Conservation (phyloP, 2,329 filamentous ascomycete genomes). For the Pseudogymnoascus sp. region DNA sequence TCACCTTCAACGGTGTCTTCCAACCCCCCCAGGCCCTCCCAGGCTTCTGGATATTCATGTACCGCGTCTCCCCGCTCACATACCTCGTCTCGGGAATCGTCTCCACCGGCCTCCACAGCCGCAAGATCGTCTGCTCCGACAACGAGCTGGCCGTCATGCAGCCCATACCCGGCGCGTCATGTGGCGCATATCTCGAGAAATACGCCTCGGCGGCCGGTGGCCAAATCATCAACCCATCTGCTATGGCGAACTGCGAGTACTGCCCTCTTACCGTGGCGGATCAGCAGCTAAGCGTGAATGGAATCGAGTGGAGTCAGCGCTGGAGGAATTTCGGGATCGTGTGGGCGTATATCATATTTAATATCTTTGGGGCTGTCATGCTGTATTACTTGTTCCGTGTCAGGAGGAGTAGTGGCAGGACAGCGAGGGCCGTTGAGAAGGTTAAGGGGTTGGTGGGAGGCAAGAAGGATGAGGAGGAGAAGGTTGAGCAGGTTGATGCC, state of each 20-base stretch:
- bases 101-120: constrained; percentile 61
- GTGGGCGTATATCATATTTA: constrained; percentile 51
- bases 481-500: neutral
- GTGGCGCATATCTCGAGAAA: constrained; percentile 47
- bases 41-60: constrained; percentile 81
- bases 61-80: constrained; percentile 55
- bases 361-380: constrained; percentile 43
- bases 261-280: constrained; percentile 48
- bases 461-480: neutral
- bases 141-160: constrained; percentile 64
- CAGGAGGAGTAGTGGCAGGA: constrained; percentile 14
- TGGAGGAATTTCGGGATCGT: constrained; percentile 64
- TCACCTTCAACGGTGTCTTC: constrained; percentile 73
- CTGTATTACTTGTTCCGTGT: constrained; percentile 45
- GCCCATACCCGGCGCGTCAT: constrained; percentile 50
- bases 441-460: neutral
- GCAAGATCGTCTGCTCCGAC: constrained; percentile 54
- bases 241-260: constrained; percentile 46
- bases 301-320: constrained; percentile 47
- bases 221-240: constrained; percentile 42
- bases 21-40: constrained; percentile 56
- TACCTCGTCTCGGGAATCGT: constrained; percentile 70
- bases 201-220: constrained; percentile 47
- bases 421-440: neutral
- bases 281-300: constrained; percentile 44